Evolutionary conservation across 2,329 filamentous ascomycete species (phyloP), one percentile per base, ranked within the genome.

Genomic region (Rhynchosporium graminicola): DNA sequence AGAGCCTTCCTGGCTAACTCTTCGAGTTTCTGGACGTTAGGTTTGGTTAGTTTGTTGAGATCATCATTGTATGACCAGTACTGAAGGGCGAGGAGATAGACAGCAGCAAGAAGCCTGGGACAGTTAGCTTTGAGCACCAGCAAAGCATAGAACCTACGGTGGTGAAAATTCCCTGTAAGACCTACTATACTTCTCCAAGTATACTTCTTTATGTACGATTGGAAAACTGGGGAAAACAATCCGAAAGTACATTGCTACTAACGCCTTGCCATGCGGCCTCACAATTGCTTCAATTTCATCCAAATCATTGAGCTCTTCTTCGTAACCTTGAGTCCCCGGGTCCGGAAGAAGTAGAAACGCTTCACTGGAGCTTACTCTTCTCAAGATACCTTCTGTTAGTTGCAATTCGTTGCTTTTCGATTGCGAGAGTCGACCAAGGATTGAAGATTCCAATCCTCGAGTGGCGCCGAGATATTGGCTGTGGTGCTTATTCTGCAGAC

Each of bases 391-490:
- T 64, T 83, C 79, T 46, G 87, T 81, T 60, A 91, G 81, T n/a
- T 88, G 83, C 70, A 88, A 91, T 77, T 93, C 89, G 77, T 91
- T 89, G 71, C 87, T 87, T 33, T 85, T 86, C 75, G 91, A 88
- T 73, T 91, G 90, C 10, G 86, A 82, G n/a, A 89, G 90, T 33
- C 92, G 82, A 68, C 90, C 89, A 75, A 93, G 90, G 63, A 94
- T 80, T 29, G 87, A 87, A 28, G 89, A 88, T 73, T 94, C 90
- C 72, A 92, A 89, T 68, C 92, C 89, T 60, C 89, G 90, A 51
- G 89, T 93, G 61, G 88, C 84, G 31, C 90, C 90, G 68, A 94
- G 89, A 73, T 92, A 91, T 76, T 91, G 88, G 77, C 88, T 91
- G 75, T 89, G 90, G 62, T 89, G 85, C 74, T 90, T 87, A 71